Evolutionary conservation across 495 filamentous ascomycete species (phyloP).

Genomic region (Daldinia grandis): DNA sequence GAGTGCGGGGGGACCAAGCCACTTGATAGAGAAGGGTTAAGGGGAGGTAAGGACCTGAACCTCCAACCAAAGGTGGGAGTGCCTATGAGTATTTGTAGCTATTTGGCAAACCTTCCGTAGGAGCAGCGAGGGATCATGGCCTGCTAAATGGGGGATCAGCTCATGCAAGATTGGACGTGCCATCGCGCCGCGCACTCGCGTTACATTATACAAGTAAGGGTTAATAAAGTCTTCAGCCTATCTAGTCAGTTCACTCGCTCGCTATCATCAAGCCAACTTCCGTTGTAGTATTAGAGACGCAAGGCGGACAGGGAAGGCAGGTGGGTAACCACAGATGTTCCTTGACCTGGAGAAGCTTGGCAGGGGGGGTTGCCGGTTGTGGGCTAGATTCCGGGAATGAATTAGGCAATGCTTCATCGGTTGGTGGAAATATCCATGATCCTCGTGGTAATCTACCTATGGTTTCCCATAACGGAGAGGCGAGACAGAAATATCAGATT

Average conservation of each 20-base stretch:
- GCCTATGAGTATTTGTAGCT: slow-evolving; percentile 37
- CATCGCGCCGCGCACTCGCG: slow-evolving; percentile 29
- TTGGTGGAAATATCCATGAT: slow-evolving; percentile 28
- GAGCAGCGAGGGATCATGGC: slow-evolving; percentile 6
- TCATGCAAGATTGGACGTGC: slow-evolving; percentile 38
- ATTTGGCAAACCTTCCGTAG: slow-evolving; percentile 6
- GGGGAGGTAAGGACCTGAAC: slow-evolving; percentile 12
- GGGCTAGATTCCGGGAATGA: slow-evolving; percentile 15
- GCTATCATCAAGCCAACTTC: slow-evolving; percentile 30
- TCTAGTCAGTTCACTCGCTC: slow-evolving; percentile 4
- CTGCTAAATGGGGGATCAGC: slow-evolving; percentile 20
- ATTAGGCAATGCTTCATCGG: slow-evolving; percentile 32
- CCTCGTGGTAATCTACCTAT: not conserved
- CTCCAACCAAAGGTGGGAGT: slow-evolving; percentile 7
- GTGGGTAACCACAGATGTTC: slow-evolving; percentile 30
- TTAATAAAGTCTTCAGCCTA: slow-evolving; percentile 24
- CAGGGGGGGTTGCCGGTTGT: slow-evolving; percentile 29
- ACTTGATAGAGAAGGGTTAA: slow-evolving; percentile 11
- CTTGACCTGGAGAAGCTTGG: slow-evolving; percentile 40
- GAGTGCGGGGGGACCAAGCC: slow-evolving; percentile 7
- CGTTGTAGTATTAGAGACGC: slow-evolving; percentile 37
- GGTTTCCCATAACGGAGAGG: not conserved
- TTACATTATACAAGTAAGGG: slow-evolving; percentile 29
- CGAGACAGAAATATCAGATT: not conserved
- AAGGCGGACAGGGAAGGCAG: slow-evolving; percentile 18